phyloP scores from a whole-genome alignment of 1,284 basidiomycete species.

The Papiliotrema flavescens region DNA sequence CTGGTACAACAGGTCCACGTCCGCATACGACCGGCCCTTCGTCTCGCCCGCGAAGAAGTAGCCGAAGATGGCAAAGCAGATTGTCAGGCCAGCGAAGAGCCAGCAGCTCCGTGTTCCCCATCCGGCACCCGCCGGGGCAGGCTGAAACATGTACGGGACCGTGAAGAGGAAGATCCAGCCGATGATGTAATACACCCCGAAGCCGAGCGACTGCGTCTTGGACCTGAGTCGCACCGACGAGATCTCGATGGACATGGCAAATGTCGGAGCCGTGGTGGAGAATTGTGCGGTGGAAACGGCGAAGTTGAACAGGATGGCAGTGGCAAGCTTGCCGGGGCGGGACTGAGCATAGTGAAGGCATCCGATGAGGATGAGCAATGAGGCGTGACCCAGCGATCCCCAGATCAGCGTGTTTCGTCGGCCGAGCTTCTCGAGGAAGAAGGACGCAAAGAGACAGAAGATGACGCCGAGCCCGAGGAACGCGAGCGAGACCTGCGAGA shows the following conservation, averaged over 20 bases:
- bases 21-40: slow-evolving; percentile 14
- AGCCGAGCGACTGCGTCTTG: not conserved
- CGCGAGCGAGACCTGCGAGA: not conserved
- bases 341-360: not conserved
- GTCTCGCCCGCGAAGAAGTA: slow-evolving; percentile 1
- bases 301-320: not conserved
- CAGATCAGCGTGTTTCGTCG: not conserved
- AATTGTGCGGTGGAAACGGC: not conserved
- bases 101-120: not conserved
- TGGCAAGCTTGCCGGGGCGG: not conserved
- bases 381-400: not conserved
- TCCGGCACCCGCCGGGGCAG: not conserved
- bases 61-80: not conserved
- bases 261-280: not conserved
- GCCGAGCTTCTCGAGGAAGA: slow-evolving; percentile 1
- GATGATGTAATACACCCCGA: not conserved
- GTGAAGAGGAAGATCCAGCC: slow-evolving; percentile 1
- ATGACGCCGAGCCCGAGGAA: slow-evolving; percentile 1
- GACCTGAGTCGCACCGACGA: not conserved
- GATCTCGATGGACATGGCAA: not conserved
- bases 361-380: not conserved
- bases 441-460: not conserved
- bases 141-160: slow-evolving; percentile 4
- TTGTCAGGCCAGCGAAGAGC: slow-evolving; percentile 1
- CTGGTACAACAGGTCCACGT: slow-evolving; percentile 18